Percentiles rank a stretch among this genome's conserved stretches.
phyloP scores from a whole-genome alignment of 306 rosid species.

The Cicer bijugum region DNA sequence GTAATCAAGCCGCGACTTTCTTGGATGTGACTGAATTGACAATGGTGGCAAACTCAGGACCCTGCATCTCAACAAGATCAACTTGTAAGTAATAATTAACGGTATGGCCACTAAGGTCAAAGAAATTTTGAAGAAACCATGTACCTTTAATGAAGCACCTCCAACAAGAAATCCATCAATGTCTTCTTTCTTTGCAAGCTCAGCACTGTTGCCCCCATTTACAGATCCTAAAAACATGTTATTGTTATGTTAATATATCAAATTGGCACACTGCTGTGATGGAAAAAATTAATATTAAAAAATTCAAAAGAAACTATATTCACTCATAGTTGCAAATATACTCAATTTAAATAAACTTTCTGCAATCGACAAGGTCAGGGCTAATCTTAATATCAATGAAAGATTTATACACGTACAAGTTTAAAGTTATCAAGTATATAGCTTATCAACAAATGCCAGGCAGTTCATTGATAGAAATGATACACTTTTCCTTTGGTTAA shows the following conservation, averaged over 20 bases:
- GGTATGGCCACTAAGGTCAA: neutral
- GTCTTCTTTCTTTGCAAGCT: conserved; percentile 93
- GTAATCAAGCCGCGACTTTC: conserved; percentile 84
- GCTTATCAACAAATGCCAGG: conserved; percentile 13
- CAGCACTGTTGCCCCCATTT: conserved; percentile 86
- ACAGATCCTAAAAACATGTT: conserved; percentile 76
- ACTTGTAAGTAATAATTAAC: conserved; percentile 7
- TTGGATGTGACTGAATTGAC: conserved; percentile 87
- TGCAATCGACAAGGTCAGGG: conserved; percentile 9
- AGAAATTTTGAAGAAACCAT: conserved; percentile 47
- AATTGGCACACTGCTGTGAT: neutral
- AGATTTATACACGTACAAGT: neutral
- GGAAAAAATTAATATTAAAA: neutral
- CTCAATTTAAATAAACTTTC: conserved; percentile 19
- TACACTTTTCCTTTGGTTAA: conserved; percentile 1
- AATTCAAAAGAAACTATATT: conserved; percentile 23
- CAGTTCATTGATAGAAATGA: conserved; percentile 8
- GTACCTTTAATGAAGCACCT: conserved; percentile 96
- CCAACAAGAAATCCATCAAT: conserved; percentile 99
- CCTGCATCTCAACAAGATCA: conserved; percentile 57
- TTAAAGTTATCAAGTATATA: conserved; percentile 11
- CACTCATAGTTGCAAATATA: neutral
- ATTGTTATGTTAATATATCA: conserved; percentile 2
- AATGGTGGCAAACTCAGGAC: conserved; percentile 90
- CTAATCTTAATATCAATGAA: conserved; percentile 29